These are phyloP conservation scores for Drechslerella stenobrocha DNA, from an alignment of 2,329 filamentous ascomycete genomes.

Conservation along the genomic window DNA sequence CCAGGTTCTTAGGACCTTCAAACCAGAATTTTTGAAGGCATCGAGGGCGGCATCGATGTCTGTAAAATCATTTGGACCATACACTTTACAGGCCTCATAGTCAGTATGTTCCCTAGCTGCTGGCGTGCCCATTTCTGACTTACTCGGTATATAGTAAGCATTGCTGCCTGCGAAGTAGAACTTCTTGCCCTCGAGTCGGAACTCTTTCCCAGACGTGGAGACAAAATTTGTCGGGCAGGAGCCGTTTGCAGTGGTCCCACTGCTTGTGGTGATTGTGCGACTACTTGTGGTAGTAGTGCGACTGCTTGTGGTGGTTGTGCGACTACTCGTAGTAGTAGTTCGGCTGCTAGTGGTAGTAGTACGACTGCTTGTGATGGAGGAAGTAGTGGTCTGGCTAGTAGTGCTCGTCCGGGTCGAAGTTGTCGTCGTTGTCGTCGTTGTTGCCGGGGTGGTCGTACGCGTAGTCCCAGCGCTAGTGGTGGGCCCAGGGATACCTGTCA, in stretches of 20 bases:
- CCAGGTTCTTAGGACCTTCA: slow-evolving; percentile 66
- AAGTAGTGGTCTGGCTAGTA: slow-evolving; percentile 1
- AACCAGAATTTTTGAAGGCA: slow-evolving; percentile 60
- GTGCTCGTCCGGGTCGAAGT: slow-evolving; percentile 16
- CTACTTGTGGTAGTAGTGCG: slow-evolving; percentile 9
- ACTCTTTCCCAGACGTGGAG: slow-evolving; percentile 50
- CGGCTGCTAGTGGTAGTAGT: slow-evolving; percentile 8
- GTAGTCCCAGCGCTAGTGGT: slow-evolving; percentile 35
- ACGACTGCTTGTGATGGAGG: neutral
- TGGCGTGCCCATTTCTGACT: slow-evolving; percentile 1
- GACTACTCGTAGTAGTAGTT: slow-evolving; percentile 5
- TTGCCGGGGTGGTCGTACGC: slow-evolving; percentile 19
- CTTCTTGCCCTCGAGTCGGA: slow-evolving; percentile 51
- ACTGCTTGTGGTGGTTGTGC: slow-evolving; percentile 14
- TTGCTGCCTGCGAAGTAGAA: slow-evolving; percentile 51
- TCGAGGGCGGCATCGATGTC: slow-evolving; percentile 63
- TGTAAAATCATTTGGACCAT: slow-evolving; percentile 51
- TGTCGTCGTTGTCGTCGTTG: slow-evolving; percentile 15
- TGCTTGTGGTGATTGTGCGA: slow-evolving; percentile 7
- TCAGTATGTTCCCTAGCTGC: slow-evolving; percentile 6
- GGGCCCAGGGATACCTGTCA: slow-evolving; percentile 46
- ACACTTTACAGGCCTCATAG: slow-evolving; percentile 11
- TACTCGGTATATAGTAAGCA: slow-evolving; percentile 49
- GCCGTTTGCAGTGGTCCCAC: slow-evolving; percentile 13
- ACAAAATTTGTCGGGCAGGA: slow-evolving; percentile 49